Evolutionary conservation across 805 yeast species (phyloP).

Genomic region (Starmerella potacharoeniae): DNA sequence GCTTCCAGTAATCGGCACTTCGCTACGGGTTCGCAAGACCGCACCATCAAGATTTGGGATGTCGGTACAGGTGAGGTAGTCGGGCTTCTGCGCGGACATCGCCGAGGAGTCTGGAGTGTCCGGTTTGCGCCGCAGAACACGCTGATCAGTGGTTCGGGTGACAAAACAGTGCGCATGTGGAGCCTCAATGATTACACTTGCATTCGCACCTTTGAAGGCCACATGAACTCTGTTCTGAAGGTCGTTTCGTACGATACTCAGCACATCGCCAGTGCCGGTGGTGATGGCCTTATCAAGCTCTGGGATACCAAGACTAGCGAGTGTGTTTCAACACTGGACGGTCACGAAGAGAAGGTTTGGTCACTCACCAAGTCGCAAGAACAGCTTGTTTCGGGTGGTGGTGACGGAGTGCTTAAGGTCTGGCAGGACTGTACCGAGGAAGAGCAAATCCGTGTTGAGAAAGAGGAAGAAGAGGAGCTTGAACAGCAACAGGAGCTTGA

Average conservation of each 20-base stretch:
- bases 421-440: conserved; percentile 87
- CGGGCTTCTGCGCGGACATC: conserved; percentile 80
- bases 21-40: conserved; percentile 92
- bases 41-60: conserved; percentile 84
- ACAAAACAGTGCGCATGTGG: conserved; percentile 85
- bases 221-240: conserved; percentile 82
- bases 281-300: conserved; percentile 85
- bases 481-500: conserved; percentile 83
- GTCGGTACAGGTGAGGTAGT: conserved; percentile 72
- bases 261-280: conserved; percentile 58
- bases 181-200: conserved; percentile 67
- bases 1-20: conserved; percentile 82
- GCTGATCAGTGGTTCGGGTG: conserved; percentile 78
- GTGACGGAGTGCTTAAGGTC: conserved; percentile 80
- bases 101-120: conserved; percentile 90
- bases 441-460: conserved; percentile 39
- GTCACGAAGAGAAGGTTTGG: conserved; percentile 92
- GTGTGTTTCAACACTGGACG: conserved; percentile 70
- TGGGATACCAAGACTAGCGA: conserved; percentile 80
- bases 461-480: conserved; percentile 47
- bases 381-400: conserved; percentile 75
- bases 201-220: conserved; percentile 80
- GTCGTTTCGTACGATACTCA: conserved; percentile 54
- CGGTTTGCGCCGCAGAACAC: conserved; percentile 67
- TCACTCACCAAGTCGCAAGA: conserved; percentile 62